Evolutionary conservation across 2,329 filamentous ascomycete genomes (phyloP), one percentile per base, ranked within the genome.

Genomic region (Sarocladiaceae sp.): DNA sequence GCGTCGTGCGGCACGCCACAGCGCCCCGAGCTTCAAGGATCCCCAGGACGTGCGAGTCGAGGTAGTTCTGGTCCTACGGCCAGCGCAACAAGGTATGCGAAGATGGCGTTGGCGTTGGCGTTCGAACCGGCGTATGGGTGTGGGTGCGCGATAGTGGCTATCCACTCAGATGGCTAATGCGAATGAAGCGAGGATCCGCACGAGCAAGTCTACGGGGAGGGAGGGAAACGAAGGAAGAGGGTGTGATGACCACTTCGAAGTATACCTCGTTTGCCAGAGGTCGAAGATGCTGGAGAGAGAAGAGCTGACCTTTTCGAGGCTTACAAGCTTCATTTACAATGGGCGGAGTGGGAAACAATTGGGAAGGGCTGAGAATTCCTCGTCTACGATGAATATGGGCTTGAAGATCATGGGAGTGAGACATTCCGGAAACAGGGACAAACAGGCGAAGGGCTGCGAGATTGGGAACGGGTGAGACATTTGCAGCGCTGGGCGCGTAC

Each of bases 391-490:
- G 10, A 23, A 20, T 15, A 20, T 10, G 18, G 23, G 37, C 37
- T 40, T 40, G 20, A 44, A 28, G 40, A 44, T 44, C 40, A 44
- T 44, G 40, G 40, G 23, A 44, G 20, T 44, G 23, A 44, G 40
- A 44, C 40, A 44, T 12, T 20, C 40, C 40, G 40, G 40, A 44
- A 44, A 44, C 40, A 44, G 40, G 40, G 40, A 26, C 40, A 44
- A 44, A 44, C 22, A 44, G 17, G 40, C 40, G 40, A 44, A 22
- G 40, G 40, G 33, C 7, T 36, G 15, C 33, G 33, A 36, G 33
- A 36, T n/a, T 36, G 33, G 15, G 33, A 36, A 36, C 33, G 18
- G 33, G 33, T 36, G 33, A n/a, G 33, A 36, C 15, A 36, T n/a
- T n/a, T n/a, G n/a, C n/a, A n/a, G n/a, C n/a, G 33, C 33, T n/a